These are phyloP conservation scores for Globisporangium camurandrum DNA, from an alignment of 352 stramenopile genomes.

Conservation along the genomic window DNA sequence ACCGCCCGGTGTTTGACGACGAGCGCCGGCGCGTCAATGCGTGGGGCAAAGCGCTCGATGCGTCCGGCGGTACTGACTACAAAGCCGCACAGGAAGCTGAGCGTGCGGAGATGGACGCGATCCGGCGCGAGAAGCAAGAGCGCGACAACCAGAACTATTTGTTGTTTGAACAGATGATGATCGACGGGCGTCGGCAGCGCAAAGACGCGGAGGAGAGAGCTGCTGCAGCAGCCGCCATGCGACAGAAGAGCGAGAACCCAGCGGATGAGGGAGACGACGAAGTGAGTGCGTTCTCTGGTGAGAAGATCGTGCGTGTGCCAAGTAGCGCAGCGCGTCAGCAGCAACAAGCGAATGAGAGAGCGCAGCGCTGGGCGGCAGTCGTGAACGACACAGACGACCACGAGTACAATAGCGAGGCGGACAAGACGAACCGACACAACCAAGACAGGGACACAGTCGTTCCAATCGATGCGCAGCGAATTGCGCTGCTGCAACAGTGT, in stretches of 20 bases:
- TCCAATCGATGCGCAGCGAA: constrained; percentile 35
- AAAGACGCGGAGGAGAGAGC: constrained; percentile 32
- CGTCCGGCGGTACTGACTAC: constrained; percentile 61
- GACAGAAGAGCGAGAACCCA: constrained; percentile 11
- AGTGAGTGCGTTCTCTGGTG: constrained; percentile 60
- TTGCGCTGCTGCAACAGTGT: constrained; percentile 69
- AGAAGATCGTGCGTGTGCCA: constrained; percentile 55
- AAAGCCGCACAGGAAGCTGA: constrained; percentile 78
- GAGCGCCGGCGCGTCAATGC: constrained; percentile 79
- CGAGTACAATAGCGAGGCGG: constrained; percentile 13
- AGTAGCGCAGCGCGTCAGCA: constrained; percentile 54
- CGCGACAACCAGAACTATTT: constrained; percentile 83
- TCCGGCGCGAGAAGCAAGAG: constrained; percentile 82
- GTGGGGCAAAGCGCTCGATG: constrained; percentile 60
- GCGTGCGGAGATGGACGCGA: constrained; percentile 74
- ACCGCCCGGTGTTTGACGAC: constrained; percentile 82
- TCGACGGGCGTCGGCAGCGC: constrained; percentile 51
- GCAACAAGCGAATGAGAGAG: too few relatives aligned
- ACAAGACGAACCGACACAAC: background rate
- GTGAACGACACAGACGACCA: constrained; percentile 33
- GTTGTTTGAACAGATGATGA: constrained; percentile 85
- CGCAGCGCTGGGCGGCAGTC: constrained; percentile 56
- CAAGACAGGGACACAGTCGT: constrained; percentile 14
- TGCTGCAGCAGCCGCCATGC: background rate
- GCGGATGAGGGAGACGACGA: constrained; percentile 19